Evolutionary conservation across 1,284 basidiomycete genomes (phyloP).

Genomic region (Melampsora americana): DNA sequence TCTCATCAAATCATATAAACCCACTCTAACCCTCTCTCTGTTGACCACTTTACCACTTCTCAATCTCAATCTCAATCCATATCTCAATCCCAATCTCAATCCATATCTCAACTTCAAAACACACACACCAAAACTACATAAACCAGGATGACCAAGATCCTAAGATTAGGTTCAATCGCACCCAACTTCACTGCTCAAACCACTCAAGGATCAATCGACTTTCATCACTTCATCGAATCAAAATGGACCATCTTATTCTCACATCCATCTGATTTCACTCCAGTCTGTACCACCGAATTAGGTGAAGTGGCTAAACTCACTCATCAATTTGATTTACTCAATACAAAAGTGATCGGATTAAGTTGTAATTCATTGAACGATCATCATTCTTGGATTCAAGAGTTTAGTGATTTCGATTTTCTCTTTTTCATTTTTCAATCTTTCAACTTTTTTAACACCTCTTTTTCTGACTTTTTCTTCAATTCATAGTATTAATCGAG

Average conservation of each 20-base stretch:
- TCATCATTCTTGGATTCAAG: conserved; percentile 85
- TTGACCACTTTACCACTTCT: too few relatives aligned
- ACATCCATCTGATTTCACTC: conserved; percentile 65
- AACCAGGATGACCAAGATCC: conserved; percentile 1
- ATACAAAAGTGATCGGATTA: conserved; percentile 89
- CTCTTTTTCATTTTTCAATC: conserved; percentile 57
- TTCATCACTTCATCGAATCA: conserved; percentile 80
- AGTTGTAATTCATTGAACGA: conserved; percentile 84
- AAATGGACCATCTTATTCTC: conserved; percentile 91
- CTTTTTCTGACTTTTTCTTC: conserved; percentile 83
- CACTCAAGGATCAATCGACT: conserved; percentile 56
- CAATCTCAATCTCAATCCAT: too few relatives aligned
- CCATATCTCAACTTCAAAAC: too few relatives aligned
- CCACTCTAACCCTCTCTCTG: too few relatives aligned
- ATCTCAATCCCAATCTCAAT: too few relatives aligned
- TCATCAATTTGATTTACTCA: conserved; percentile 78
- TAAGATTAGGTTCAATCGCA: conserved; percentile 61
- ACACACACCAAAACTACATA: too few relatives aligned
- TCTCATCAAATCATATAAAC: too few relatives aligned
- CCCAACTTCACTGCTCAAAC: conserved; percentile 81
- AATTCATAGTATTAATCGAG: conserved; percentile 58
- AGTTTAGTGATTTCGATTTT: conserved; percentile 55
- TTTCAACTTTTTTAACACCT: conserved; percentile 56
- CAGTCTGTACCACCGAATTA: conserved; percentile 74
- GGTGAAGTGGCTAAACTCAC: conserved; percentile 84